Evolutionary conservation across 148 eudicot genomes (phyloP).

Genomic region (Diospyros lotus): DNA sequence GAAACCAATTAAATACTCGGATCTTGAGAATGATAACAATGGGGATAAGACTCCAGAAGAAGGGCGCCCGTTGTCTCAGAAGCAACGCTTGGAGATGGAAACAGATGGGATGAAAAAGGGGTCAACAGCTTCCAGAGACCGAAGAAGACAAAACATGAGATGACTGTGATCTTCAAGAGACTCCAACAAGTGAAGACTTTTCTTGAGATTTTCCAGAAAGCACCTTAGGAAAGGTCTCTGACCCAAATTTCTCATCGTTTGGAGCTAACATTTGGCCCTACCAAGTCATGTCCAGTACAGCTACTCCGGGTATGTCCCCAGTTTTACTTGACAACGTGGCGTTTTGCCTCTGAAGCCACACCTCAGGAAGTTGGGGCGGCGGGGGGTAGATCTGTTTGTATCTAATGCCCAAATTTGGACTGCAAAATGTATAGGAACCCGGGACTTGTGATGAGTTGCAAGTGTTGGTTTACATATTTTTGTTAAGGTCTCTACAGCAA

Average conservation of each 20-base stretch:
- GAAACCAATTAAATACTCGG: slow-evolving; percentile 31
- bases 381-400: slow-evolving; percentile 13
- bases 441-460: slow-evolving; percentile 3
- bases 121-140: background rate
- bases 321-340: background rate
- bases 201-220: slow-evolving; percentile 21
- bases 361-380: background rate
- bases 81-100: background rate
- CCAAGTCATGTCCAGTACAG: slow-evolving; percentile 1
- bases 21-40: slow-evolving; percentile 13
- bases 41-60: slow-evolving; percentile 12
- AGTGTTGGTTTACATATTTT: slow-evolving; percentile 12
- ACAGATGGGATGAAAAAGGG: background rate
- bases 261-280: background rate
- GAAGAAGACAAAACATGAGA: slow-evolving; percentile 6
- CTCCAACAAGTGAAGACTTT: background rate
- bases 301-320: background rate
- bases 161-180: slow-evolving; percentile 19
- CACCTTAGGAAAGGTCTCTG: background rate
- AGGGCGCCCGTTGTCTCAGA: slow-evolving; percentile 6
- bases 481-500: background rate
- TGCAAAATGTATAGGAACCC: slow-evolving; percentile 9
- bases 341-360: background rate
- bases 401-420: slow-evolving; percentile 8
- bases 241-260: background rate